Conservation (phyloP, 83 land plant genomes). For the Larix sibirica region DNA sequence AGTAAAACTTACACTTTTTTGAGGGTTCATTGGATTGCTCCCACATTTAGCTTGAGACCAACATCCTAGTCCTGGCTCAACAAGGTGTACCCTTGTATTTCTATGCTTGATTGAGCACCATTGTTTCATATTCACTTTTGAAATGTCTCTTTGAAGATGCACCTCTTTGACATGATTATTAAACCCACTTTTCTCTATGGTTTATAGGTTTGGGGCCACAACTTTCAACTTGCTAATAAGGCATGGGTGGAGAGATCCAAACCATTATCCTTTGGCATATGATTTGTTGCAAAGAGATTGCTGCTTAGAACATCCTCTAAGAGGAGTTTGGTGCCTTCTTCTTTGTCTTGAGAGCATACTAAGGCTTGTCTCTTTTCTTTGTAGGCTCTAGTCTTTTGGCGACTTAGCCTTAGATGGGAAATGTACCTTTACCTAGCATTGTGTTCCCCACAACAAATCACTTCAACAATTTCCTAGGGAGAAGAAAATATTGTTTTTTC, state of each 20-base stretch:
- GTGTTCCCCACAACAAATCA: not conserved
- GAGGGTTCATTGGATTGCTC: not conserved
- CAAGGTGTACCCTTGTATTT: not conserved
- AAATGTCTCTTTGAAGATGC: not conserved
- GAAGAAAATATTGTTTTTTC: not conserved
- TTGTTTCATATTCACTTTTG: not conserved
- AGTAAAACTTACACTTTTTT: not conserved
- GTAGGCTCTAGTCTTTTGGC: not conserved
- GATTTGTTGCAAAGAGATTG: not conserved
- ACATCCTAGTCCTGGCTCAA: not conserved
- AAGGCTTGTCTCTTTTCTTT: not conserved
- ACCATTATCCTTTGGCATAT: not conserved
- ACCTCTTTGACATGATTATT: not conserved
- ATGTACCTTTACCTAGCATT: not conserved
- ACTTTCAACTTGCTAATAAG: not conserved
- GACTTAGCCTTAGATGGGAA: not conserved
- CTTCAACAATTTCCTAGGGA: not conserved
- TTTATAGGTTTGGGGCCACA: not conserved
- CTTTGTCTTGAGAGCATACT: not conserved
- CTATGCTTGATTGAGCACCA: not conserved
- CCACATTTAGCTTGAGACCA: not conserved
- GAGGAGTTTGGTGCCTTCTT: not conserved
- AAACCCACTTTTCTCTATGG: not conserved
- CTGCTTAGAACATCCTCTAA: not conserved
- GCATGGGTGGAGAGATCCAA: not conserved